Percentiles rank a stretch among this genome's conserved stretches.
Evolutionary conservation across 2,329 filamentous ascomycete genomes (phyloP).

Genomic region (Colletotrichum liaoningense): DNA sequence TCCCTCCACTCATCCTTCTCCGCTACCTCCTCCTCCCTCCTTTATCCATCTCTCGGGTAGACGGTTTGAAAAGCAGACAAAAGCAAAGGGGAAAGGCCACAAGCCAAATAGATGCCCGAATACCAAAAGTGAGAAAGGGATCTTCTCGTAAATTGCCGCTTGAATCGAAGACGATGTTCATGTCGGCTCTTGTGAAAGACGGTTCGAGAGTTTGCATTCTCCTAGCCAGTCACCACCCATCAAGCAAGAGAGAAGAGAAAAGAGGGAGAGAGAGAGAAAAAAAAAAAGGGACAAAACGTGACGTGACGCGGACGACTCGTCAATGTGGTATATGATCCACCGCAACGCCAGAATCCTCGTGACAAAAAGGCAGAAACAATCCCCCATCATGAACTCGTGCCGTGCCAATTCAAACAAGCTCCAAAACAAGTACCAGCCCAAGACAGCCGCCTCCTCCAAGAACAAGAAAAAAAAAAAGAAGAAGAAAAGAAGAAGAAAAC

Average conservation of each 20-base stretch:
- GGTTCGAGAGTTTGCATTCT: background rate
- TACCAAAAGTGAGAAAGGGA: background rate
- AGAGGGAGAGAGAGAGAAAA: background rate
- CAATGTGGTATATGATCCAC: constrained; percentile 35
- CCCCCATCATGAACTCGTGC: constrained; percentile 21
- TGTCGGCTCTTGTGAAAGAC: constrained; percentile 8
- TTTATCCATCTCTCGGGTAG: background rate
- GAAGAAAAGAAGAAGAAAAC: no score
- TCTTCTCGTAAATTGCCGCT: background rate
- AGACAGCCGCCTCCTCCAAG: constrained; percentile 18
- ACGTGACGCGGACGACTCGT: constrained; percentile 30
- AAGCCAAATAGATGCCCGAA: background rate
- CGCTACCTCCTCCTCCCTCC: no score
- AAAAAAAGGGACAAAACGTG: constrained; percentile 20
- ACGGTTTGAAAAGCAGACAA: background rate
- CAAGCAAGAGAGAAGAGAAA: constrained; percentile 23
- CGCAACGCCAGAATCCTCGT: constrained; percentile 32
- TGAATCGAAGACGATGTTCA: background rate
- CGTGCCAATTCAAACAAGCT: background rate
- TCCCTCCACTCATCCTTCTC: no score
- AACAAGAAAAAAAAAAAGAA: background rate
- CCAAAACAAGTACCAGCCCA: constrained; percentile 1
- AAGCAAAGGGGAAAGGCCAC: background rate
- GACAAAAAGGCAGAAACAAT: constrained; percentile 23
- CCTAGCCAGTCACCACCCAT: background rate